Evolutionary conservation across 352 stramenopile genomes (phyloP).

Genomic region (Phytophthora litchii): DNA sequence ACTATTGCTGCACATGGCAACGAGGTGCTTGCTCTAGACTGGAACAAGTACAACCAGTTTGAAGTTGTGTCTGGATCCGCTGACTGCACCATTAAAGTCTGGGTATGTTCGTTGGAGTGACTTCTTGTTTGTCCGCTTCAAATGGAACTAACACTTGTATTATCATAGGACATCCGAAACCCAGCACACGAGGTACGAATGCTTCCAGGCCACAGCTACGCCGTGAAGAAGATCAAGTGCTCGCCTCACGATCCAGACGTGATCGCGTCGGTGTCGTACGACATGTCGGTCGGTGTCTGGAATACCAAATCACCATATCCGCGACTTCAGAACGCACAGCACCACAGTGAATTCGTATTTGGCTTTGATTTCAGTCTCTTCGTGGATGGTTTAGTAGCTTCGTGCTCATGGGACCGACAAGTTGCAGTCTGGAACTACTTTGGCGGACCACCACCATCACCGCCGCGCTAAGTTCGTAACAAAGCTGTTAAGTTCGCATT

Average conservation of each 20-base stretch:
- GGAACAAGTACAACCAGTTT: constrained; percentile 94
- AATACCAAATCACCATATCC: constrained; percentile 84
- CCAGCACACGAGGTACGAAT: constrained; percentile 64
- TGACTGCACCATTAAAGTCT: constrained; percentile 86
- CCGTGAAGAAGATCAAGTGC: constrained; percentile 83
- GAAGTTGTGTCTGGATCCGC: constrained; percentile 87
- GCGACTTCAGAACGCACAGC: constrained; percentile 69
- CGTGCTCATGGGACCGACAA: constrained; percentile 84
- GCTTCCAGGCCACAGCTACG: constrained; percentile 84
- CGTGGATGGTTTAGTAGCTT: constrained; percentile 74
- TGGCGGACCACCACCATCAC: constrained; percentile 57
- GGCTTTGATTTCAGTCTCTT: constrained; percentile 88
- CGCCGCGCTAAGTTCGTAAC: constrained; percentile 33
- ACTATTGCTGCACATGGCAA: constrained; percentile 78
- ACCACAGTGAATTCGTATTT: constrained; percentile 91
- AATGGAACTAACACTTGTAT: not conserved
- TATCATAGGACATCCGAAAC: constrained; percentile 77
- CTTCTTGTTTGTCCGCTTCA: not conserved
- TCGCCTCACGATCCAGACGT: constrained; percentile 84
- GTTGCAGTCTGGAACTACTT: constrained; percentile 84
- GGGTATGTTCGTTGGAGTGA: constrained; percentile 46
- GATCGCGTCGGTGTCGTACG: constrained; percentile 87
- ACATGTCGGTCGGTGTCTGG: constrained; percentile 92
- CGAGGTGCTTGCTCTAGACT: constrained; percentile 89
- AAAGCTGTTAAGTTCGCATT: constrained; percentile 28